Percentiles rank a stretch among this genome's conserved stretches.
phyloP scores from a whole-genome alignment of 176 grass and related monocot genomes.

The Oropetium thomaeum region DNA sequence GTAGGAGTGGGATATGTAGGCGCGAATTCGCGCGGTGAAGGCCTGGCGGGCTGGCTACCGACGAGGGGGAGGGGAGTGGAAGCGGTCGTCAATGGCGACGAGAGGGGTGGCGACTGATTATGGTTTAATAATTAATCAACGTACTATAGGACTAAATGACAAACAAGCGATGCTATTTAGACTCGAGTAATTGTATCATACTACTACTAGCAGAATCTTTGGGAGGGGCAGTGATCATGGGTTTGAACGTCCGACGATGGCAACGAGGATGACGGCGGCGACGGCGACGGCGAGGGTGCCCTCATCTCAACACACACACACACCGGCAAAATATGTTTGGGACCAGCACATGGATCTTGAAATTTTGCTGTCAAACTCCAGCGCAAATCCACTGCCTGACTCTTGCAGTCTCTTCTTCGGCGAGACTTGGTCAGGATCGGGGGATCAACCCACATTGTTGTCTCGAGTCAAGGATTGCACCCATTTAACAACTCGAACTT shows the following conservation, averaged over 20 bases:
- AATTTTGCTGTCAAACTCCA: not conserved
- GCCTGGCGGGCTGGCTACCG: not conserved
- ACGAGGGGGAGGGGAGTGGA: not conserved
- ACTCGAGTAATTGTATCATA: not conserved
- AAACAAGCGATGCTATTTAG: not conserved
- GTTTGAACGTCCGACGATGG: constrained; percentile 2
- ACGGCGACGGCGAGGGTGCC: not conserved
- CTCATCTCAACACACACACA: not conserved
- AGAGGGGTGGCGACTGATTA: not conserved
- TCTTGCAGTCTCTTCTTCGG: not conserved
- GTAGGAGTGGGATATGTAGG: constrained; percentile 24
- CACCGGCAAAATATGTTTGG: not conserved
- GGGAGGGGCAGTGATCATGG: not conserved
- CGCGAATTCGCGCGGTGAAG: not conserved
- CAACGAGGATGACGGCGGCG: not conserved
- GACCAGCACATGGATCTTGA: not conserved
- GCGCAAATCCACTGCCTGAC: not conserved
- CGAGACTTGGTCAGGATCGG: constrained; percentile 14
- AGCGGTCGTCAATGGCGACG: constrained; percentile 40
- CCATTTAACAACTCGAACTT: not conserved
- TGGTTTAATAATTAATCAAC: not conserved
- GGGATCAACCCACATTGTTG: not conserved
- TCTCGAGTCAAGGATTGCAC: constrained; percentile 1
- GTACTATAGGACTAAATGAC: not conserved
- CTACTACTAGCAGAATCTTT: not conserved